phyloP scores from a whole-genome alignment of 768 basidiomycete genomes.

The Mrakia frigida region DNA sequence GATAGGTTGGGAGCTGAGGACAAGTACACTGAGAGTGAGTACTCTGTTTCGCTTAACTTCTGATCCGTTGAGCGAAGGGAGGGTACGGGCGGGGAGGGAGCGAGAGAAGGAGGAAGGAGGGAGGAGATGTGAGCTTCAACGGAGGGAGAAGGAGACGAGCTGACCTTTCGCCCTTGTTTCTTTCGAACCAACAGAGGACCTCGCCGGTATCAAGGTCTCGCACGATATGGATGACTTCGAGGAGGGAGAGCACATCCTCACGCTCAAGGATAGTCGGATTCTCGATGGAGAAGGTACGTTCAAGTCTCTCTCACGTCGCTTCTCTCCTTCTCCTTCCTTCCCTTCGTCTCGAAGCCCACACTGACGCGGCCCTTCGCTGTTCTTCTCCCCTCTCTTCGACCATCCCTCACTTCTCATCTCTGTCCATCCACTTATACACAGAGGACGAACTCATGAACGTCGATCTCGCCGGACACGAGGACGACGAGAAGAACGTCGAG shows the following conservation, averaged over 20 bases:
- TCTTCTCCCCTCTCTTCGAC: not conserved
- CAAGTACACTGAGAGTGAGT: slow-evolving; percentile 81
- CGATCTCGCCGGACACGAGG: slow-evolving; percentile 83
- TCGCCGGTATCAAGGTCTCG: slow-evolving; percentile 88
- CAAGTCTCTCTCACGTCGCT: not conserved
- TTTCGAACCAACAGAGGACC: slow-evolving; percentile 62
- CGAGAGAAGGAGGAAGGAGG: not conserved
- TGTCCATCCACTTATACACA: slow-evolving; percentile 40
- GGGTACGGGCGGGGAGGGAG: not conserved
- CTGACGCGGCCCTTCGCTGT: slow-evolving; percentile 11
- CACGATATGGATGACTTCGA: slow-evolving; percentile 89
- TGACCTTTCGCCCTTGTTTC: not conserved
- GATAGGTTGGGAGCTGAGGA: slow-evolving; percentile 67
- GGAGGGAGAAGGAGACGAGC: not conserved
- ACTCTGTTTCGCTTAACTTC: not conserved
- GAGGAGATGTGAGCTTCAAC: not conserved
- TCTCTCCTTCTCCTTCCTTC: not conserved
- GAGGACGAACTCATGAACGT: slow-evolving; percentile 98
- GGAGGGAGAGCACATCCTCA: slow-evolving; percentile 91
- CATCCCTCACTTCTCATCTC: no score
- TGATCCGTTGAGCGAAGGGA: not conserved
- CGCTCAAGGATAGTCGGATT: slow-evolving; percentile 90
- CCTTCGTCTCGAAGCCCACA: not conserved
- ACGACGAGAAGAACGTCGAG: slow-evolving; percentile 67
- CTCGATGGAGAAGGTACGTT: slow-evolving; percentile 83